Base-by-base conservation (phyloP, 2,329 filamentous ascomycete species). In the Xylariales sp. region DNA sequence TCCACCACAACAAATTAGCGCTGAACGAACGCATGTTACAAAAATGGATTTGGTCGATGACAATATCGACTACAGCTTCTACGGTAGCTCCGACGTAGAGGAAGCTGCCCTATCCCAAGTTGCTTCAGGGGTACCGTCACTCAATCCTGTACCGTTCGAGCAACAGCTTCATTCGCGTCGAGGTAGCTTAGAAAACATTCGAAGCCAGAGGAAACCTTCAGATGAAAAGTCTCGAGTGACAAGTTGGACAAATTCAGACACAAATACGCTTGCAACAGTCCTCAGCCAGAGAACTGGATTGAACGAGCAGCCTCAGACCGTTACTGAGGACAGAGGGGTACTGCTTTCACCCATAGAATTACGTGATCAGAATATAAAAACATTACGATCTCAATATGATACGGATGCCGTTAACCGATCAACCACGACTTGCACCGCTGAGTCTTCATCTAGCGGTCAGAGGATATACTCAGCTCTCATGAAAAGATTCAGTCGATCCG, bases 171-270 rank as follows among this genome's bases (percentile, higher is more conserved):
- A 60, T 35, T 79, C 76, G 6, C 69, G 70, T 24, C 64, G 71
- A 47, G 76, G 74, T 2, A 81, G 78, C 43, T 48, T 78, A 5
- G 72, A 72, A 42, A 79, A 70, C 42, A 46, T 72, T 3, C 48
- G 47, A 16, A 69, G 61, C 37, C 63, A 66, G 5, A 57, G 56
- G 28, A 60, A 59, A 35, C 51, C 50, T 1, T 64, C 59, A 12
- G 72, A 76, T 27, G 72, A 78, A 15, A 75, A 66, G 46, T 84
- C 80, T n/a, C 65, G 83, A 16, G 76, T 86, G 35, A 86, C 83
- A 2, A 88, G 83, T 55, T 88, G 84, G 84, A 75, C 74, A 5
- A 77, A 79, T 43, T 85, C 83, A 1, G 76, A 74, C 2, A 67
- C 70, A 2, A 72, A 72, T 40, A 78, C 74, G 3, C 70, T 75